A percentile compares a stretch with the other conserved stretches of the same genome.
These are phyloP conservation scores for Eimeria sp. DNA, from an alignment of 169 alveolate genomes.

Conservation along the genomic window DNA sequence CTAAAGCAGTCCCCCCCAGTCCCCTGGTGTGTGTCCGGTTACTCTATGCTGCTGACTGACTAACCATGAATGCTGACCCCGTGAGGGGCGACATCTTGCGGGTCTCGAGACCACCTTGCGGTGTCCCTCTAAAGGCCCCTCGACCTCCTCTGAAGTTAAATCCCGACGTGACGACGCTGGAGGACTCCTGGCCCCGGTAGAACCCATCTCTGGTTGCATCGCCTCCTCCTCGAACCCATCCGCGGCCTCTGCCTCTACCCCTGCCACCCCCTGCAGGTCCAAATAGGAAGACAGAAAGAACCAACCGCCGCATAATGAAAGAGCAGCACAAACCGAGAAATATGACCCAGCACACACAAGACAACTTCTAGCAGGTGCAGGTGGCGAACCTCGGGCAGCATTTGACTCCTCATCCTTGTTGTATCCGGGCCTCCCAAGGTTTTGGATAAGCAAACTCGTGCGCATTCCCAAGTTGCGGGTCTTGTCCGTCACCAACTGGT, in stretches of 20 bases:
- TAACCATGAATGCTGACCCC: constrained; percentile 68
- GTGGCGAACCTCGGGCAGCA: constrained; percentile 26
- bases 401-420: constrained; percentile 69
- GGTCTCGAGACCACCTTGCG: constrained; percentile 55
- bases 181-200: constrained; percentile 43
- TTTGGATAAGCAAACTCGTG: constrained; percentile 77
- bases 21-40: not conserved
- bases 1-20: not conserved
- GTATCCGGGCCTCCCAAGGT: constrained; percentile 76
- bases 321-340: not conserved
- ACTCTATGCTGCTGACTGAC: not conserved
- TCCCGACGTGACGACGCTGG: constrained; percentile 53
- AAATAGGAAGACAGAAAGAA: not conserved
- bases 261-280: constrained; percentile 63
- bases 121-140: constrained; percentile 19
- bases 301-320: not conserved
- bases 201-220: constrained; percentile 51
- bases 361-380: not conserved
- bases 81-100: constrained; percentile 70
- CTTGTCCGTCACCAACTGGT: constrained; percentile 90
- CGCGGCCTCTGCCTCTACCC: constrained; percentile 64
- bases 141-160: constrained; percentile 67
- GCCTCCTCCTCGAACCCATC: constrained; percentile 66
- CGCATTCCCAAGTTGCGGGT: constrained; percentile 82
- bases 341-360: not conserved